phyloP scores from a whole-genome alignment of 495 filamentous ascomycete species.

The Sporormia fimetaria region DNA sequence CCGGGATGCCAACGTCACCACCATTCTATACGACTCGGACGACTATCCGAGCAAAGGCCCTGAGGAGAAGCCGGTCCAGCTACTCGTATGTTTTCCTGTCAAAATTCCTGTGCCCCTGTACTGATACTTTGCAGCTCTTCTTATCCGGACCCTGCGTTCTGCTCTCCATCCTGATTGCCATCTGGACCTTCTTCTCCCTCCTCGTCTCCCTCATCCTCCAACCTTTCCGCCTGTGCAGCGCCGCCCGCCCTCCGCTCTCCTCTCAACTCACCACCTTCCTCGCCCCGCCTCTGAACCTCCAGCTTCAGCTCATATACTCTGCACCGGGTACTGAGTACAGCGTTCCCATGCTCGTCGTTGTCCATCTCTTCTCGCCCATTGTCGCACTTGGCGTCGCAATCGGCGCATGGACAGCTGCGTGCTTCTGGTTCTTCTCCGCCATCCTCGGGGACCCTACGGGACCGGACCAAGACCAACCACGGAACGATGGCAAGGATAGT shows the following conservation, averaged over 20 bases:
- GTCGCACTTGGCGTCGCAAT: slow-evolving; percentile 44
- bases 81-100: slow-evolving; percentile 14
- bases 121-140: slow-evolving; percentile 22
- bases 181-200: slow-evolving; percentile 30
- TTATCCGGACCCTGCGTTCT: slow-evolving; percentile 28
- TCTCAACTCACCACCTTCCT: slow-evolving; percentile 30
- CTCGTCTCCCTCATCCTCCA: slow-evolving; percentile 27
- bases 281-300: slow-evolving; percentile 30
- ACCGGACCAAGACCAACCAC: slow-evolving; percentile 47
- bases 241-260: slow-evolving; percentile 20
- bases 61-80: slow-evolving; percentile 15
- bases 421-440: slow-evolving; percentile 53
- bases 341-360: slow-evolving; percentile 34
- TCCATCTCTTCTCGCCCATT: slow-evolving; percentile 45
- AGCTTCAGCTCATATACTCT: slow-evolving; percentile 33
- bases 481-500: slow-evolving; percentile 50
- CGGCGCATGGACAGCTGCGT: slow-evolving; percentile 48
- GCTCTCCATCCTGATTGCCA: slow-evolving; percentile 25
- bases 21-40: slow-evolving; percentile 16
- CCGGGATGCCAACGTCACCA: slow-evolving; percentile 15
- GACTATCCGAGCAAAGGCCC: slow-evolving; percentile 16
- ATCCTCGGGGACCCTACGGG: slow-evolving; percentile 53
- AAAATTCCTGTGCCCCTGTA: not conserved
- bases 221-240: slow-evolving; percentile 29
- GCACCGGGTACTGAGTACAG: slow-evolving; percentile 26